Evolutionary conservation across 257 asterid species (phyloP).

Genomic region (Ajuga chamaepitys): DNA sequence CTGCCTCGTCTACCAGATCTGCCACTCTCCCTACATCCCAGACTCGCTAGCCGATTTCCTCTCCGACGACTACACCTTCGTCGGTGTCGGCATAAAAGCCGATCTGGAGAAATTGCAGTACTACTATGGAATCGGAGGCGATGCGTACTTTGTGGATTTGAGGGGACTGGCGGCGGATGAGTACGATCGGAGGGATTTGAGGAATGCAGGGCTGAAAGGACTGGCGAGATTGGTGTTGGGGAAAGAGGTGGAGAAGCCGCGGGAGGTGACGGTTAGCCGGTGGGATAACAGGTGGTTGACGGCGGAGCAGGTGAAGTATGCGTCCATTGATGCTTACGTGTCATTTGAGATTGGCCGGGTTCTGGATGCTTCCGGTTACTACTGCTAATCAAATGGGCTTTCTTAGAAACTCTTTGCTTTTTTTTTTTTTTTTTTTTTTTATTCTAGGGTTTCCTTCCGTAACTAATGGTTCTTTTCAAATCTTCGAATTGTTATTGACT

Average conservation of each 20-base stretch:
- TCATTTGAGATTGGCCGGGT: conserved; percentile 14
- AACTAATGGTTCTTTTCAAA: too few relatives aligned
- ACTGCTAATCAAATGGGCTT: too few relatives aligned
- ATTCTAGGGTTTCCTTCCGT: too few relatives aligned
- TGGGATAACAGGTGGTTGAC: conserved; percentile 22
- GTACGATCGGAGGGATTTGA: not conserved
- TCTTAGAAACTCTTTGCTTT: too few relatives aligned
- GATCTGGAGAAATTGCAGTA: conserved; percentile 15
- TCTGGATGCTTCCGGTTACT: not conserved
- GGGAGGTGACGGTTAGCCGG: conserved; percentile 4
- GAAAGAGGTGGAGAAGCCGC: conserved; percentile 17
- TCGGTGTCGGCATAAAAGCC: conserved; percentile 6
- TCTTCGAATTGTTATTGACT: too few relatives aligned
- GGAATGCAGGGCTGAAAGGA: conserved; percentile 4
- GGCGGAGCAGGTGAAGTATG: conserved; percentile 23
- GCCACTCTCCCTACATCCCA: conserved; percentile 16
- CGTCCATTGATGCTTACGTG: conserved; percentile 26
- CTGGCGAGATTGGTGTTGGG: conserved; percentile 19
- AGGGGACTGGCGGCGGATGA: not conserved
- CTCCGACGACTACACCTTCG: conserved; percentile 11
- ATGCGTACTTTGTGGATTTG: conserved; percentile 16
- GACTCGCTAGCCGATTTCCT: conserved; percentile 12
- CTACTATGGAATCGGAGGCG: conserved; percentile 9
- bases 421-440: too few relatives aligned
- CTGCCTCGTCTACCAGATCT: conserved; percentile 29